Base-by-base conservation (phyloP, 805 yeast genomes). In the Kodamaea hsintzibuensis region DNA sequence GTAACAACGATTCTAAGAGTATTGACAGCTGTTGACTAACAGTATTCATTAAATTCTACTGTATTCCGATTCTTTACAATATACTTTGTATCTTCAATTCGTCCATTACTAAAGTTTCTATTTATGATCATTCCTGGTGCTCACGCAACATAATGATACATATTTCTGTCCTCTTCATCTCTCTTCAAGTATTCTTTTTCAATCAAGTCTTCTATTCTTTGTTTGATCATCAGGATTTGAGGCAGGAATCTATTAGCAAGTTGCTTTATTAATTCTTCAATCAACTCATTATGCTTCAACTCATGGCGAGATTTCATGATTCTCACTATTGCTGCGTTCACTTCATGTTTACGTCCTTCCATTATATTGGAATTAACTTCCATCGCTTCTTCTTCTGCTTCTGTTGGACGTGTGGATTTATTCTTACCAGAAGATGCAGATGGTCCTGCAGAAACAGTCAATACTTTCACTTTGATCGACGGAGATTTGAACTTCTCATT, bases 291-390 rank as follows among this genome's bases (percentile, higher is more conserved):
- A 64, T 88, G 93, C 22, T 68, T 74, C 52, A 86, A 60, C 0
- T 77, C 69, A 60, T 84, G 86, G 35, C 91, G 74, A 0, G 89
- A 79, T 70, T 91, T 91, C 93, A 91, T 85, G n/a, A 86, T 83
- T 50, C 97, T 78, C 4, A 91, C 96, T 53, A 91, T 81, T 0
- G 96, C 95, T 1, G 97, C 96, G 64, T 89, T 95, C 2, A 88
- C 74, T 62, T 86, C 89, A 52, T 79, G 77, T 55, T 82, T 78
- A 54, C 96, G 77, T 3, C 90, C 83, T 59, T 82, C 86, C 40
- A 79, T 78, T 30, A 90, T 74, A 38, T 76, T 71, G n/a, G 78
- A 78, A 65, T 84, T 71, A 0, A 89, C 86, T 51, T 78, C 78
- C 14, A 72, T 70, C 9, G 80, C 69, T 59, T 85, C 89, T 13